phyloP scores from a whole-genome alignment of 1,284 basidiomycete species.

The Heimioporus retisporus region DNA sequence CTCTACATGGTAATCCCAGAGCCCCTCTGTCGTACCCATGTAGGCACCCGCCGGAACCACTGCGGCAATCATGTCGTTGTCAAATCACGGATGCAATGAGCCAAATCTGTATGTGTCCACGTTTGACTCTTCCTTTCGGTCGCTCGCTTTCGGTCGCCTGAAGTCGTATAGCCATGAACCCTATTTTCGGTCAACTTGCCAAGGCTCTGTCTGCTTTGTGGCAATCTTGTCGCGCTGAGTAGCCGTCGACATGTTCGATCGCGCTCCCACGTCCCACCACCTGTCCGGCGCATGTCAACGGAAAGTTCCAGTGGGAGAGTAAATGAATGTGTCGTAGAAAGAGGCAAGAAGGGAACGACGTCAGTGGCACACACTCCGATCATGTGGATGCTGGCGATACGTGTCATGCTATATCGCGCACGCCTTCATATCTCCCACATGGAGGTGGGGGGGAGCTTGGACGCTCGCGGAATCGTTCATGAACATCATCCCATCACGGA shows the following conservation, averaged over 20 bases:
- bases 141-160: neutral
- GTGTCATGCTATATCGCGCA: no score
- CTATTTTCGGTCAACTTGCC: neutral
- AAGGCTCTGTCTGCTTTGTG: neutral
- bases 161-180: no score
- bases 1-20: no score
- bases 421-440: no score
- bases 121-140: neutral
- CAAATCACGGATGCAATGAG: neutral
- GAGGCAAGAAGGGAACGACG: neutral
- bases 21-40: neutral
- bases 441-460: no score
- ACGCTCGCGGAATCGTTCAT: no score
- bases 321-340: no score
- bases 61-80: slow-evolving; percentile 10
- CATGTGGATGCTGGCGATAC: no score
- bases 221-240: neutral
- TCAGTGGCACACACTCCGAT: neutral
- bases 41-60: slow-evolving; percentile 5
- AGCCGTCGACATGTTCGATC: no score
- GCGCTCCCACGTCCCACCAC: no score
- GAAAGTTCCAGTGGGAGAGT: slow-evolving; percentile 9
- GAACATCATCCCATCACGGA: no score
- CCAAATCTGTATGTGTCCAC: slow-evolving; percentile 10
- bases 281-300: neutral